These are phyloP conservation scores for Globisporangium okanoganense DNA, from an alignment of 352 stramenopile genomes.

Conservation along the genomic window DNA sequence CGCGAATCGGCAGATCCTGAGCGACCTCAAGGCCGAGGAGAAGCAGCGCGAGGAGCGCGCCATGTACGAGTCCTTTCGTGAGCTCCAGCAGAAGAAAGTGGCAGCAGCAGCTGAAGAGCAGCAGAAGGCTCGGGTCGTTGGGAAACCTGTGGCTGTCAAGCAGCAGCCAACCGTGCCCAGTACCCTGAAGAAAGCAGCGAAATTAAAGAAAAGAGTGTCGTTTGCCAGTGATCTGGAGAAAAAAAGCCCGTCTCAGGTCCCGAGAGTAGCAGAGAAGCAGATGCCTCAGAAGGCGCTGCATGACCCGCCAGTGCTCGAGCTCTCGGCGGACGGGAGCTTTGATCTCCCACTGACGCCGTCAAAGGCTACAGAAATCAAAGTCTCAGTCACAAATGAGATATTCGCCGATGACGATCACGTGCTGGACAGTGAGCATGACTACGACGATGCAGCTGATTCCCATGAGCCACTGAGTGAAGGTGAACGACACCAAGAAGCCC, in stretches of 20 bases:
- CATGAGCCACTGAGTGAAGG: background rate
- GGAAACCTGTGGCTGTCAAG: conserved; percentile 4
- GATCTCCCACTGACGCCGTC: conserved; percentile 23
- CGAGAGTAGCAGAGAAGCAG: background rate
- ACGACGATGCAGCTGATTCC: background rate
- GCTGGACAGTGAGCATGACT: background rate
- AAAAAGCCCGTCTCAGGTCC: background rate
- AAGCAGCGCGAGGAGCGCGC: conserved; percentile 70
- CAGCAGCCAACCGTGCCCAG: background rate
- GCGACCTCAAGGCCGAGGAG: conserved; percentile 71
- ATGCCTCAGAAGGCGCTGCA: background rate
- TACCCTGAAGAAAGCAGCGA: conserved; percentile 1
- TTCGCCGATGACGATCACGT: conserved; percentile 8
- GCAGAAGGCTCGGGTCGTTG: background rate
- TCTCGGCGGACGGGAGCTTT: conserved; percentile 49
- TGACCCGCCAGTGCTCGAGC: conserved; percentile 37
- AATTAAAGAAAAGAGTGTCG: conserved; percentile 29
- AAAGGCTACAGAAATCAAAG: background rate
- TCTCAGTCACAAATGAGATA: background rate
- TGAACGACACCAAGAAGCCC: background rate
- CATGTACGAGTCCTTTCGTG: conserved; percentile 74
- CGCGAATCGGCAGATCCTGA: conserved; percentile 62
- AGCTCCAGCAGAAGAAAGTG: conserved; percentile 31
- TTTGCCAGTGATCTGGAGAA: conserved; percentile 26
- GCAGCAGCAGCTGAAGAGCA: background rate